Conservation (phyloP, 768 basidiomycete species). For the Gautieria morchelliformis region DNA sequence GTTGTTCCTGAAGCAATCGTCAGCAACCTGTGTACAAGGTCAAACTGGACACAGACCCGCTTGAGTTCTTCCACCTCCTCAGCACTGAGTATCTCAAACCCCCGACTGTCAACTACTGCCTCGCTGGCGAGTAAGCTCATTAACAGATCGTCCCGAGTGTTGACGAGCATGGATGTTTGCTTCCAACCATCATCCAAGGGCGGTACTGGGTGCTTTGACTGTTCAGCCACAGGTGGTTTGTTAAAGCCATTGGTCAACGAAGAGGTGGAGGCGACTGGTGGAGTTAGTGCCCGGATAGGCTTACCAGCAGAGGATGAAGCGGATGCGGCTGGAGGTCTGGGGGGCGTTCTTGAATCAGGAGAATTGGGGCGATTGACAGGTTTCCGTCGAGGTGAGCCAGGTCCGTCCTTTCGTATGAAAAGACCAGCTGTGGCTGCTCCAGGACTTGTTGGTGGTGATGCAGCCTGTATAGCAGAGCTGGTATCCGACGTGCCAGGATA, state of each 20-base stretch:
- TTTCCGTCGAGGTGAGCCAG: slow-evolving; percentile 12
- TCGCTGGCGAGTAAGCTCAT: slow-evolving; percentile 88
- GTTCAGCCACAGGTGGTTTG: slow-evolving; percentile 9
- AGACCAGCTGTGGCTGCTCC: slow-evolving; percentile 33
- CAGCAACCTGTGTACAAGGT: not conserved
- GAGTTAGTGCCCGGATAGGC: slow-evolving; percentile 15
- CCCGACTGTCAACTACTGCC: slow-evolving; percentile 85
- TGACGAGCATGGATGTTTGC: slow-evolving; percentile 35
- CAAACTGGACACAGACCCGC: slow-evolving; percentile 36
- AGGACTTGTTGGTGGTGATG: slow-evolving; percentile 23
- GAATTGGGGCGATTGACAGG: slow-evolving; percentile 19
- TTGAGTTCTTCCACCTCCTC: slow-evolving; percentile 66
- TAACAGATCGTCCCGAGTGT: slow-evolving; percentile 74
- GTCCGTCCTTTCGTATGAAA: slow-evolving; percentile 36
- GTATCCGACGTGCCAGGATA: slow-evolving; percentile 22
- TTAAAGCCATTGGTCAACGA: slow-evolving; percentile 23
- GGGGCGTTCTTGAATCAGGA: slow-evolving; percentile 15
- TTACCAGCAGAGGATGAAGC: slow-evolving; percentile 16
- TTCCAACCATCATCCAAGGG: slow-evolving; percentile 28
- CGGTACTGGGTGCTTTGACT: slow-evolving; percentile 27
- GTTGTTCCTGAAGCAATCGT: slow-evolving; percentile 50
- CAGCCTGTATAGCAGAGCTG: slow-evolving; percentile 19
- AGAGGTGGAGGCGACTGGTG: slow-evolving; percentile 33
- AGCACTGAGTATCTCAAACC: slow-evolving; percentile 64
- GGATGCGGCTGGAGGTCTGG: slow-evolving; percentile 16